Evolutionary conservation across 129 eudicot species (phyloP), one percentile per base, ranked within the genome.

Genomic region (Arctium lappa): DNA sequence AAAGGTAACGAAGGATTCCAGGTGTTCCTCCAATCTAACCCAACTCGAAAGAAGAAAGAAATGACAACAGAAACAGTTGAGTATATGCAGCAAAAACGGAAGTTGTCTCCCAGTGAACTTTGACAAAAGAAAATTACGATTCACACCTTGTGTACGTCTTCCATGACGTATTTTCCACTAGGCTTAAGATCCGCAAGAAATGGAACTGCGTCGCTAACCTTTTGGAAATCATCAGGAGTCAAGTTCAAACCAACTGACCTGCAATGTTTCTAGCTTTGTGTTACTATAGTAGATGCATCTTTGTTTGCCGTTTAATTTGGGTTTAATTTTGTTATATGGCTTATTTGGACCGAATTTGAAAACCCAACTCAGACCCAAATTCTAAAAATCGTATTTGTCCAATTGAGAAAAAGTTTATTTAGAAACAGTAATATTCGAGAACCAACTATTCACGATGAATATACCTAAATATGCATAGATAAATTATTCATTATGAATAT

Each of bases 111-210:
- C 29, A 7, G 68, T 60, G 68, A 60, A 60, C 29, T n/a, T 60
- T 60, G 68, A 60, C 29, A 60, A 63, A 38, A 53, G 3, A 29
- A 36, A 18, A 12, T 30, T 33, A 1, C 42, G 31, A 60, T 73
- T 77, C 81, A 69, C 22, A 96, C 96, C 95, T 96, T 93, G 81
- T 96, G 99, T 68, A 96, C 87, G 83, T 96, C 99, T 84, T 96
- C 99, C 99, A 96, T 96, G 18, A 96, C 98, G 82, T 89, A 96
- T 86, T 96, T 96, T 42, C 99, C 98, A 86, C 99, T 96, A 46
- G 98, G 99, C 89, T 96, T 96, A 81, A 96, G 99, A 93, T 96
- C 98, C 70, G 98, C 97, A 80, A 96, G 97, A 84, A 96, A 91
- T 3, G 99, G 99, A 80, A 96, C 91, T 79, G 75, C 40, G 37